phyloP scores from a whole-genome alignment of 1,284 basidiomycete species.

The Rhodotorula sp. region DNA sequence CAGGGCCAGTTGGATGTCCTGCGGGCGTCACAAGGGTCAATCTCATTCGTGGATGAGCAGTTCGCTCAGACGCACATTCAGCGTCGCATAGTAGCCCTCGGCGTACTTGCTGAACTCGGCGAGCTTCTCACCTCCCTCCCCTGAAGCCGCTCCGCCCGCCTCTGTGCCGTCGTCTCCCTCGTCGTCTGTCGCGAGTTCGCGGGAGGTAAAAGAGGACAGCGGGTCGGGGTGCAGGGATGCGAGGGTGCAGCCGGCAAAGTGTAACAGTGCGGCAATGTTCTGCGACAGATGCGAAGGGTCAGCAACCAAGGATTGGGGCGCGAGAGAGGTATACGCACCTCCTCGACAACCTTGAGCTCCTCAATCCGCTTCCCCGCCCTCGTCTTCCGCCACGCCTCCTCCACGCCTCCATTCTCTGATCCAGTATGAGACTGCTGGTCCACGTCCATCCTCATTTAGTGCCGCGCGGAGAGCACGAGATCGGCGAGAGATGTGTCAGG shows the following conservation, averaged over 20 bases:
- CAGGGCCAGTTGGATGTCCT: conserved; percentile 39
- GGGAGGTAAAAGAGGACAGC: conserved; percentile 26
- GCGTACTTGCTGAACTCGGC: conserved; percentile 31
- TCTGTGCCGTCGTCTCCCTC: neutral
- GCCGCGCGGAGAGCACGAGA: too few relatives aligned
- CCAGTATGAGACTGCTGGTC: neutral
- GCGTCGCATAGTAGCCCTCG: conserved; percentile 32
- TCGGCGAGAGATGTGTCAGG: neutral
- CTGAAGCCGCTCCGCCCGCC: neutral
- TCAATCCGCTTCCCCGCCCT: conserved; percentile 33
- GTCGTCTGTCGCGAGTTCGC: conserved; percentile 18
- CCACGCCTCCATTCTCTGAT: neutral
- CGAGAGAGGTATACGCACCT: conserved; percentile 11
- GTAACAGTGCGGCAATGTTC: conserved; percentile 34
- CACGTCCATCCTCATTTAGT: neutral
- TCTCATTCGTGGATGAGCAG: too few relatives aligned
- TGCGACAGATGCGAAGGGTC: neutral
- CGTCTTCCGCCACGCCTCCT: conserved; percentile 8
- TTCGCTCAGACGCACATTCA: conserved; percentile 27
- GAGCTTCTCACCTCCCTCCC: conserved; percentile 4
- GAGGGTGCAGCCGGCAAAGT: conserved; percentile 39
- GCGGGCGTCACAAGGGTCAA: neutral
- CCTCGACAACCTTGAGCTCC: conserved; percentile 33
- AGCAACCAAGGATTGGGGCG: neutral
- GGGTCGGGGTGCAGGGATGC: conserved; percentile 39